These are phyloP conservation scores for Detonula confervacea DNA, from an alignment of 352 stramenopile genomes.

Conservation along the genomic window DNA sequence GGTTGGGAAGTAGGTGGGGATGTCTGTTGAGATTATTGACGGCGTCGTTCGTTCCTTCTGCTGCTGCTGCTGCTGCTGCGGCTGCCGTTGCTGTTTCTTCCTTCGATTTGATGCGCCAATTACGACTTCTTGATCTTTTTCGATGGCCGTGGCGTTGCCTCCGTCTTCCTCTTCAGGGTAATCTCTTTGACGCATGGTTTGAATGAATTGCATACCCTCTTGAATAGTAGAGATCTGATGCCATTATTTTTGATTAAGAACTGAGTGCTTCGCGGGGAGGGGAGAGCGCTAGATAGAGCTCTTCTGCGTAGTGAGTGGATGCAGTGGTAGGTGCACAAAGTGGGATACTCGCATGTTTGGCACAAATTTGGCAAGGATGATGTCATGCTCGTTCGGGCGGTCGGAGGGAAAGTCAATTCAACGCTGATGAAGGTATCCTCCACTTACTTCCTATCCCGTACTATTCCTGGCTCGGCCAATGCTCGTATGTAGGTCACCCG, in stretches of 20 bases:
- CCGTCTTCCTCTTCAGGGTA: background rate
- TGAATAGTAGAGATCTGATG: no score
- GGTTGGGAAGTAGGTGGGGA: constrained; percentile 30
- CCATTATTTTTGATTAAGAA: no score
- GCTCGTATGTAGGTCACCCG: no score
- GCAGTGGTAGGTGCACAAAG: no score
- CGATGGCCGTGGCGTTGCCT: background rate
- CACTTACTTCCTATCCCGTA: no score
- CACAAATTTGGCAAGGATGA: background rate
- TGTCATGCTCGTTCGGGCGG: background rate
- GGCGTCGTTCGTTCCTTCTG: background rate
- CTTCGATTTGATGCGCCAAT: no score
- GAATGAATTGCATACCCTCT: no score
- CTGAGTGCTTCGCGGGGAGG: no score
- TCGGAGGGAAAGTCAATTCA: constrained; percentile 7
- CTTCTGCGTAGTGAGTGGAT: background rate
- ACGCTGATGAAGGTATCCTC: no score
- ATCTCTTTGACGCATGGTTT: no score
- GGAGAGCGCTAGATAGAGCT: background rate
- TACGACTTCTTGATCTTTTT: background rate
- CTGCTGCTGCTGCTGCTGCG: background rate
- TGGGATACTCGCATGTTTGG: background rate
- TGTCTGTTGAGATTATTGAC: constrained; percentile 9
- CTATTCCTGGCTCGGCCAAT: no score
- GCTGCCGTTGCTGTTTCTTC: background rate